Base-by-base conservation (phyloP, 768 basidiomycete genomes). In the Hericium erinaceus region DNA sequence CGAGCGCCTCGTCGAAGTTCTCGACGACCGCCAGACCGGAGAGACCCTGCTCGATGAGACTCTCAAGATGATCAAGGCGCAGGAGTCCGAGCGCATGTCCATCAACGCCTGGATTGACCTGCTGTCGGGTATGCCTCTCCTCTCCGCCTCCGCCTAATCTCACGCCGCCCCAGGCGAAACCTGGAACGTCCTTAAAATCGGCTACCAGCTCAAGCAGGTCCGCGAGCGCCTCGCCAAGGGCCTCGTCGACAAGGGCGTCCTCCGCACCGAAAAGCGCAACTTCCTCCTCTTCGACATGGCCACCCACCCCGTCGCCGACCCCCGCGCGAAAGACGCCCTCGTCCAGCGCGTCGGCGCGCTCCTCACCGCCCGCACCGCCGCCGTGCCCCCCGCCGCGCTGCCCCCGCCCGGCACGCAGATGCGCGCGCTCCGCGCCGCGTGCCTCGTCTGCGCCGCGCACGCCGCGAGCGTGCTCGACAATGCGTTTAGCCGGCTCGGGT, bases 151-250 rank as follows among this genome's bases (percentile, higher is more conserved):
- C 24, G 37, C 24, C 28, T 33, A 33, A 33, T 9, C 28, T 9
- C 28, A 33, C 4, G 1, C 28, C n/a, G 26, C 16, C 7, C 24
- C 67, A 98, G 95, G 95, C 56, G 95, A 99, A 75, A 98, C 95
- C 51, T 99, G 95, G 95, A 99, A 98, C 72, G 94, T 99, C 8
- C 93, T 98, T 87, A 98, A 98, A 74, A 98, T 99, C 56, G 95
- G 95, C 22, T 99, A 92, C 73, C 95, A 99, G 72, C 85, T 99
- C 50, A 98, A 98, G 72, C 95, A 98, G 73, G 95, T 98, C 41
- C 87, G 95, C 49, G 95, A 99, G 74, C 89, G 95, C 16, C 85
- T 99, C 41, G 94, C 95, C 13, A 99, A 99, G 70, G 81, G 95
- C 2, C 83, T 99, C 41, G 95, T 98, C 54, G 95, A 99, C 78